Evolutionary conservation across 345 rosid genomes (phyloP), one percentile per base, ranked within the genome.

Genomic region (Lepidium africanum): DNA sequence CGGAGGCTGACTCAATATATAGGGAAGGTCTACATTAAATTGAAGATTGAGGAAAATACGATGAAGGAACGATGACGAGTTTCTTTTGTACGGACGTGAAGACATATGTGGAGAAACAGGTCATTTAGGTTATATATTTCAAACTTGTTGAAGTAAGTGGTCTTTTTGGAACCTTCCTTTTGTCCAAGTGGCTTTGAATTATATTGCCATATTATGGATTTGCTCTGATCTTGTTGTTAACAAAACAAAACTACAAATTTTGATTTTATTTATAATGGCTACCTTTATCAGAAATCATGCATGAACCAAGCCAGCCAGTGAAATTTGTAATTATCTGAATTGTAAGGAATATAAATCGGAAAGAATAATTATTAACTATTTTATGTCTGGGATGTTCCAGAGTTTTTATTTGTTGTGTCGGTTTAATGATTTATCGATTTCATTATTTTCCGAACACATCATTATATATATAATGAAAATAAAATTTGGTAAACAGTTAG

Each of bases 31-130:
- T n/a, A 14, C 19, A 36, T 19, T 3, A 4, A 7, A 41, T 9
- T 41, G 35, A 17, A 23, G 16, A 30, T 11, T 27, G 79, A 76
- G 70, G 76, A 78, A 79, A 77, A 80, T 54, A 63, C 48, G 23
- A 73, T 1, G 82, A 82, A 78, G 81, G 72, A 75, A 71, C 75
- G 53, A 46, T 49, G 13, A 9, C 27, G 47, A 45, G 45, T 27
- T 38, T 12, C 5, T 4, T 63, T 65, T 65, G 84, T 67, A 84
- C 81, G 84, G 83, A 76, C 33, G 33, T 56, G 67, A 70, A 61
- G 66, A 50, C 55, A 58, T 50, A 37, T 76, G 76, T 67, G 47
- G 50, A 17, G 65, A 16, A 70, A 75, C 86, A 80, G 81, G 65
- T 69, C 37, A 56, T 63, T 47, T 19, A 37, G 49, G 59, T 36